A percentile compares a stretch with the other conserved stretches of the same genome.
Conservation (phyloP, 179 eudicot species). For the Patellifolia procumbens region DNA sequence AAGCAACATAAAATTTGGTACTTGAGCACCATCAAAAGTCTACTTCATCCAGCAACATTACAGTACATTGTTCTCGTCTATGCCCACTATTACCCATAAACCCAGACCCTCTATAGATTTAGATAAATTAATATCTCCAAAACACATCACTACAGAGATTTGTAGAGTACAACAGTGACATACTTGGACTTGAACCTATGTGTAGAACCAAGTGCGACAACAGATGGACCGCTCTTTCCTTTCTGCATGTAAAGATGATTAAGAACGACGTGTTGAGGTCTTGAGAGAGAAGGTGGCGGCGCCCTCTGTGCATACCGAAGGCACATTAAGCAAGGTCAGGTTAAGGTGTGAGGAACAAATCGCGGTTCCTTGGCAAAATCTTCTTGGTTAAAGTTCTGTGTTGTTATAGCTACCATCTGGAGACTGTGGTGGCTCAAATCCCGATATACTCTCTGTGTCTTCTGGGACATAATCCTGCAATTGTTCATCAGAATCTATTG, state of each 20-base stretch:
- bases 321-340: slow-evolving; percentile 69
- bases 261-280: slow-evolving; percentile 88
- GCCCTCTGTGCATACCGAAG: slow-evolving; percentile 61
- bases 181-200: slow-evolving; percentile 80
- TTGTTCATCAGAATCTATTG: slow-evolving; percentile 7
- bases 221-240: slow-evolving; percentile 69
- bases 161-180: slow-evolving; percentile 86
- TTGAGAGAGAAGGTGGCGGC: slow-evolving; percentile 57
- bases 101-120: slow-evolving; percentile 15
- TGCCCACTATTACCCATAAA: slow-evolving; percentile 12
- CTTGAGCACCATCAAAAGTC: slow-evolving; percentile 12
- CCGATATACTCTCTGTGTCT: slow-evolving; percentile 74
- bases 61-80: slow-evolving; percentile 22
- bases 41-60: slow-evolving; percentile 22
- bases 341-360: slow-evolving; percentile 78
- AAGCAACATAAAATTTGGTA: slow-evolving; percentile 19
- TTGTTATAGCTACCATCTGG: slow-evolving; percentile 76
- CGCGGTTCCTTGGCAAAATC: slow-evolving; percentile 93
- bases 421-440: slow-evolving; percentile 80
- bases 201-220: slow-evolving; percentile 87
- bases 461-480: slow-evolving; percentile 91
- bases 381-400: slow-evolving; percentile 52
- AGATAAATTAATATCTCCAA: slow-evolving; percentile 5
- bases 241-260: slow-evolving; percentile 98
- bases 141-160: slow-evolving; percentile 59